These are phyloP conservation scores for Eimeria zaria DNA, from an alignment of 169 alveolate species.

Conservation along the genomic window DNA sequence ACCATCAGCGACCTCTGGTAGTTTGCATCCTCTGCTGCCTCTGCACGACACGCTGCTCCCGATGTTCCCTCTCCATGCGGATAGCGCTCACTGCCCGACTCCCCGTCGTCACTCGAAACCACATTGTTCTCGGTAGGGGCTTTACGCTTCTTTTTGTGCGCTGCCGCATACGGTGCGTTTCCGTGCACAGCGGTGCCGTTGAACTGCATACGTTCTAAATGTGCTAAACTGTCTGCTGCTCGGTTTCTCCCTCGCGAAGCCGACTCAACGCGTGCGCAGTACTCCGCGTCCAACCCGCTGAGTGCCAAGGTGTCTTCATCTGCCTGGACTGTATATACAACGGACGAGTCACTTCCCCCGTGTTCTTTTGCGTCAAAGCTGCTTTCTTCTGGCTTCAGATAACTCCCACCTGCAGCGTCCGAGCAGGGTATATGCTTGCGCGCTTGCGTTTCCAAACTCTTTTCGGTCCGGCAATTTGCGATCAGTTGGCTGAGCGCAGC, in stretches of 20 bases:
- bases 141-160: constrained; percentile 2
- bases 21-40: constrained; percentile 36
- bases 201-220: neutral
- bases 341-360: neutral
- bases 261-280: constrained; percentile 66
- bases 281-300: constrained; percentile 69
- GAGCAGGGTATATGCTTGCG: neutral
- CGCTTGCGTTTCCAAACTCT: neutral
- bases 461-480: neutral
- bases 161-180: neutral
- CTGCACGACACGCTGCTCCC: constrained; percentile 2
- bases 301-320: constrained; percentile 71
- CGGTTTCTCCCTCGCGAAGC: constrained; percentile 20
- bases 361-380: neutral
- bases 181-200: constrained; percentile 19
- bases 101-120: constrained; percentile 28
- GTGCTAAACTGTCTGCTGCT: neutral
- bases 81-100: constrained; percentile 15
- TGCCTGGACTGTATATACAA: constrained; percentile 68
- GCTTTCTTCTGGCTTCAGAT: neutral
- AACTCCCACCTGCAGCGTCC: neutral
- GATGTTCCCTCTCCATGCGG: neutral
- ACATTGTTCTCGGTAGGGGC: constrained; percentile 9
- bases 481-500: constrained; percentile 5
- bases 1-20: constrained; percentile 63